Evolutionary conservation across 2,329 filamentous ascomycete species (phyloP).

Genomic region (Arachnomyces sp.): DNA sequence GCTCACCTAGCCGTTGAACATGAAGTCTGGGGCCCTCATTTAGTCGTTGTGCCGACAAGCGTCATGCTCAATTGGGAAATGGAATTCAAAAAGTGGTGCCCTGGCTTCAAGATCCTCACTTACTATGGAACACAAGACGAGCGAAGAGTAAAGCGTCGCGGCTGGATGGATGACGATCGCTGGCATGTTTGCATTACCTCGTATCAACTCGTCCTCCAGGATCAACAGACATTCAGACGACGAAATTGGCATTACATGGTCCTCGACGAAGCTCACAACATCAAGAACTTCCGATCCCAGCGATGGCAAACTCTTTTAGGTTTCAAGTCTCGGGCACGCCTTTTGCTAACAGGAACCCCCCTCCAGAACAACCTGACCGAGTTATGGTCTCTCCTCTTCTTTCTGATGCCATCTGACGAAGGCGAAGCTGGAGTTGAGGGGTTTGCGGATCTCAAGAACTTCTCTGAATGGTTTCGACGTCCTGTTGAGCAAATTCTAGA

Average conservation of each 20-base stretch:
- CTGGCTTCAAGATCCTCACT: constrained; percentile 93
- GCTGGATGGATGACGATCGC: constrained; percentile 85
- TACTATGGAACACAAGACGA: constrained; percentile 95
- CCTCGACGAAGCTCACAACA: constrained; percentile 96
- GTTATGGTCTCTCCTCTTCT: constrained; percentile 93
- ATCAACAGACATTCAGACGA: constrained; percentile 87
- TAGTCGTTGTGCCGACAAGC: constrained; percentile 93
- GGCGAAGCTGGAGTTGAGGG: constrained; percentile 69
- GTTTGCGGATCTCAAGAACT: constrained; percentile 91
- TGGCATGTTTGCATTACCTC: constrained; percentile 99
- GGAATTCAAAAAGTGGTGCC: constrained; percentile 98
- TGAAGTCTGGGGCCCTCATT: constrained; percentile 88
- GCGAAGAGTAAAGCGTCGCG: constrained; percentile 78
- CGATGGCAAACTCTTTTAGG: constrained; percentile 91
- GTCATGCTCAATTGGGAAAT: constrained; percentile 99
- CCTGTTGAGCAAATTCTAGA: constrained; percentile 95
- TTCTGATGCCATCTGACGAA: constrained; percentile 81
- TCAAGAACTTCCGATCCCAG: constrained; percentile 98
- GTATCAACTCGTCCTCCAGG: constrained; percentile 90
- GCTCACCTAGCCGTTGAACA: constrained; percentile 87
- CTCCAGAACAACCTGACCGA: constrained; percentile 96
- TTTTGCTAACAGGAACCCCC: constrained; percentile 87
- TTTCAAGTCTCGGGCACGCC: constrained; percentile 79
- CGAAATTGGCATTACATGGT: constrained; percentile 97
- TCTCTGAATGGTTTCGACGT: constrained; percentile 90